phyloP scores from a whole-genome alignment of 495 filamentous ascomycete genomes.

The Copromyces sp. region DNA sequence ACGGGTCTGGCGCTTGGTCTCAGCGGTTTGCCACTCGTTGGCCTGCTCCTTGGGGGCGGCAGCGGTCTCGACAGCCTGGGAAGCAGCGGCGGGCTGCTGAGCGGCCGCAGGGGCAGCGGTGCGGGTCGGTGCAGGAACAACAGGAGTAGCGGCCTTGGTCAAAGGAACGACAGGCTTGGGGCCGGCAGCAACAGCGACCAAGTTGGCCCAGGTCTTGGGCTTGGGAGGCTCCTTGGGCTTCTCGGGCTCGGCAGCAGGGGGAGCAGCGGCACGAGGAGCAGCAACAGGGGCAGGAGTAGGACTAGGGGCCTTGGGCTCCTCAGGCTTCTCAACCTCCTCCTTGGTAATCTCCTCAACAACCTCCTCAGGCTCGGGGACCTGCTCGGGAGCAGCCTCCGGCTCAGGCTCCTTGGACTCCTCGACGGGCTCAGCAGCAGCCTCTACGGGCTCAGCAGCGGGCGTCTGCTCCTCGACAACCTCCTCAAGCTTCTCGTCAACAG shows the following conservation, averaged over 20 bases:
- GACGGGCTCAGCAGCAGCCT: constrained; percentile 22
- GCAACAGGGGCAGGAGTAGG: constrained; percentile 34
- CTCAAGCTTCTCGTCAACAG: constrained; percentile 40
- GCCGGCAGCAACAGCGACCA: constrained; percentile 42
- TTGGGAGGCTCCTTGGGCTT: constrained; percentile 36
- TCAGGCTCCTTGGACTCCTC: constrained; percentile 38
- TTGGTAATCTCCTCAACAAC: constrained; percentile 34
- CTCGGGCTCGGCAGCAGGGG: constrained; percentile 28
- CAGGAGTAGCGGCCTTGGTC: constrained; percentile 33
- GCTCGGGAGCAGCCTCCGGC: constrained; percentile 30
- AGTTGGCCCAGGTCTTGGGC: constrained; percentile 87
- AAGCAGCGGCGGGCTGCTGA: constrained; percentile 30
- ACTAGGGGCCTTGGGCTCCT: constrained; percentile 47
- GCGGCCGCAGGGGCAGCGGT: constrained; percentile 18
- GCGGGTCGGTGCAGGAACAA: constrained; percentile 25
- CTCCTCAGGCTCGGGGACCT: constrained; percentile 25
- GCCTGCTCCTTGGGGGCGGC: constrained; percentile 35
- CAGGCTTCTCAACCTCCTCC: constrained; percentile 38
- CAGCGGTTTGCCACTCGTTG: constrained; percentile 71
- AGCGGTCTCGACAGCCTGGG: constrained; percentile 20
- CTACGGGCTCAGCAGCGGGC: constrained; percentile 35
- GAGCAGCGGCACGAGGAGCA: constrained; percentile 25
- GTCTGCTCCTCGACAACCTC: constrained; percentile 32
- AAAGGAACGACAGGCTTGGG: constrained; percentile 36
- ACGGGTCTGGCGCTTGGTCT: constrained; percentile 71